Percentiles rank a stretch among this genome's conserved stretches.
Evolutionary conservation across 768 basidiomycete species (phyloP).

Genomic region (Mycena latifolia): DNA sequence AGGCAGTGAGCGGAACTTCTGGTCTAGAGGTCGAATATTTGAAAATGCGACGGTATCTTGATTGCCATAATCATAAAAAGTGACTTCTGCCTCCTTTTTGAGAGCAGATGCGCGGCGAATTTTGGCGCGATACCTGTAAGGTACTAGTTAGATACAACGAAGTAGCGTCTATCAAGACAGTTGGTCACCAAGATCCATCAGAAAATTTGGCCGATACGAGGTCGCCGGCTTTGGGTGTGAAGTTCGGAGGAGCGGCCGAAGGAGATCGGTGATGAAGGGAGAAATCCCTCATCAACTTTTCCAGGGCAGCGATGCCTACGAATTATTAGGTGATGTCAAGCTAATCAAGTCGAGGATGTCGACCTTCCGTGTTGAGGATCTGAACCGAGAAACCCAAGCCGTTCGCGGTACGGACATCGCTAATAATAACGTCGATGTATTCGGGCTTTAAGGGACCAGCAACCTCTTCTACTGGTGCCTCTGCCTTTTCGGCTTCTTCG

Average conservation of each 20-base stretch:
- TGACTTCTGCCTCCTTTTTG: constrained; percentile 95
- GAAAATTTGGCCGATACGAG: constrained; percentile 96
- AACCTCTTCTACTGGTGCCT: constrained; percentile 58
- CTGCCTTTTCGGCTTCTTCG: constrained; percentile 73
- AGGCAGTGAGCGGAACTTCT: constrained; percentile 89
- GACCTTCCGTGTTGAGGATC: constrained; percentile 91
- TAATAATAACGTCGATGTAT: constrained; percentile 94
- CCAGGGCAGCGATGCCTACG: constrained; percentile 89
- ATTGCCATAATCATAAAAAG: constrained; percentile 97
- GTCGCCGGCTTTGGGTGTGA: constrained; percentile 87
- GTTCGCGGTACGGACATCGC: constrained; percentile 81
- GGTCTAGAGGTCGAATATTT: constrained; percentile 90
- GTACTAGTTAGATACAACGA: no score
- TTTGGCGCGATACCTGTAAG: constrained; percentile 80
- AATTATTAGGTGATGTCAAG: constrained; percentile 10
- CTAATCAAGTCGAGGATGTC: constrained; percentile 27
- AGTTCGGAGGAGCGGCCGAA: constrained; percentile 69
- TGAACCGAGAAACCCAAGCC: constrained; percentile 94
- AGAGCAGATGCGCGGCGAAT: constrained; percentile 87
- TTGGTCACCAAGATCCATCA: constrained; percentile 82
- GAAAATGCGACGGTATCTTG: constrained; percentile 88
- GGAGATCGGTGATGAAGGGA: constrained; percentile 85
- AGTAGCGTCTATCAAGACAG: no score
- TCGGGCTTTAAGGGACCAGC: constrained; percentile 77
- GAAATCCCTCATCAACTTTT: constrained; percentile 95